Conservation (phyloP, 2,329 filamentous ascomycete species). For the Venturia oleaginea region DNA sequence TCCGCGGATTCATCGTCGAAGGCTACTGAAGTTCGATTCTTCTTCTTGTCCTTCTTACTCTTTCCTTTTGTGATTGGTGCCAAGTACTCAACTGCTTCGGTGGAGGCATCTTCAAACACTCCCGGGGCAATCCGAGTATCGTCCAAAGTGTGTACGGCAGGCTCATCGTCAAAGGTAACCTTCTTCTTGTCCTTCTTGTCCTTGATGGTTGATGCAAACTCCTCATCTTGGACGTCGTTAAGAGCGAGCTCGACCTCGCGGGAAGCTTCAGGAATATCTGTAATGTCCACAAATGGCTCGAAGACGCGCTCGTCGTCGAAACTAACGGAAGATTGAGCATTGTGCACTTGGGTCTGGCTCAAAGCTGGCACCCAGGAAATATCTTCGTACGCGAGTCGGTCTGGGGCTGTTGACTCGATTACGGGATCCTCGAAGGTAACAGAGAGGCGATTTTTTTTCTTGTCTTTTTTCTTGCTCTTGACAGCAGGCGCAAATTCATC, state of each 20-base stretch:
- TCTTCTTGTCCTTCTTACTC: conserved; percentile 3
- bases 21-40: background rate
- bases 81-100: background rate
- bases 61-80: background rate
- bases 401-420: background rate
- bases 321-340: background rate
- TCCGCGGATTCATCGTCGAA: background rate
- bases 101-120: background rate
- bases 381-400: background rate
- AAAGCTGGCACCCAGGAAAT: background rate
- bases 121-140: background rate
- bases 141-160: background rate
- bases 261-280: background rate
- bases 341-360: background rate
- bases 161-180: background rate
- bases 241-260: background rate
- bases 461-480: conserved; percentile 17
- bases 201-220: background rate
- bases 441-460: conserved; percentile 16
- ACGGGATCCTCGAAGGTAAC: background rate
- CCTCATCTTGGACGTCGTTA: background rate
- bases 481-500: background rate
- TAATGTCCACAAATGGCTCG: background rate
- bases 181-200: conserved; percentile 2
- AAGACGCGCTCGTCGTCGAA: background rate